phyloP scores from a whole-genome alignment of 306 rosid genomes.

The Oxytropis ochrocephala region DNA sequence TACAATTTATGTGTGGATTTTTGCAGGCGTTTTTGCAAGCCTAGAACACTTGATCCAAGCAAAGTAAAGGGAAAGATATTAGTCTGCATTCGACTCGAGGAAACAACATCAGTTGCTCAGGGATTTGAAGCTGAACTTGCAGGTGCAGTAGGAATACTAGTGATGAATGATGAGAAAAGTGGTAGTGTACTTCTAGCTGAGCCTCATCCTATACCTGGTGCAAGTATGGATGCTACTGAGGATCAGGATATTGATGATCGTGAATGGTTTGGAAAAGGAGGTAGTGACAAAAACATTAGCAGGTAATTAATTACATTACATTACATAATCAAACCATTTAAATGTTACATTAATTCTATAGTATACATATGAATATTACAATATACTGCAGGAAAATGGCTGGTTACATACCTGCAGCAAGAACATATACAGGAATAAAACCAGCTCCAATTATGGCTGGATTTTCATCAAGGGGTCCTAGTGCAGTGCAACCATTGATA shows the following conservation, averaged over 20 bases:
- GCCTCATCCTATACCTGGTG: constrained; percentile 32
- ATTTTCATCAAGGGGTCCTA: constrained; percentile 70
- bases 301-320: constrained; percentile 14
- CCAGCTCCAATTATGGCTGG: constrained; percentile 55
- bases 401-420: constrained; percentile 33
- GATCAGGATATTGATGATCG: no score
- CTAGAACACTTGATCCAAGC: constrained; percentile 20
- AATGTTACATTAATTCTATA: neutral
- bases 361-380: neutral
- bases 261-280: no score
- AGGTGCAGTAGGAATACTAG: constrained; percentile 50
- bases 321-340: neutral
- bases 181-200: constrained; percentile 36
- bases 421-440: constrained; percentile 29
- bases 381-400: constrained; percentile 27
- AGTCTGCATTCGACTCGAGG: constrained; percentile 35
- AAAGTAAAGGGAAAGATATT: constrained; percentile 18
- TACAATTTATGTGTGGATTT: no score
- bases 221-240: neutral
- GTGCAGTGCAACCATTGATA: constrained; percentile 24
- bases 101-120: constrained; percentile 21
- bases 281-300: constrained; percentile 28
- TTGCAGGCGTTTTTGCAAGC: constrained; percentile 21
- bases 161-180: constrained; percentile 17
- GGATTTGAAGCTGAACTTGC: constrained; percentile 27